Evolutionary conservation across 805 yeast genomes (phyloP), one percentile per base, ranked within the genome.

Genomic region (Priceomyces melissophilus): DNA sequence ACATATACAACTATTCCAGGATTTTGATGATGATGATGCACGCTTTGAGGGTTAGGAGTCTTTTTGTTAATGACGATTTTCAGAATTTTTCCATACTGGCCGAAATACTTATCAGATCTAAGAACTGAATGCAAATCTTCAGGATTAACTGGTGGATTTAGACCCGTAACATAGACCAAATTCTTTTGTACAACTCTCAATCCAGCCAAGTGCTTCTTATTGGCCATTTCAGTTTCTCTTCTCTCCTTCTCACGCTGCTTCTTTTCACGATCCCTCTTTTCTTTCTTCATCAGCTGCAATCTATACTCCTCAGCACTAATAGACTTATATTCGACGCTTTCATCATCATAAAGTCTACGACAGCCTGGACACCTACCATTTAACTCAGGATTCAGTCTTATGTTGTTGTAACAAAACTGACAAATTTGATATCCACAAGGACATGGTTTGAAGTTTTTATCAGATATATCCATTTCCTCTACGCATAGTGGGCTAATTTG

Each of bases 341-440:
- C 95, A 58, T 93, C 99, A 50, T 89, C 96, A 61, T 93, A 93
- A 15, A 83, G 77, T 46, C 99, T 74, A 58, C 99, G 85, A 65
- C 99, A 93, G 1, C 96, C 98, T 1, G 99, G 99, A 67, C 99
- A 93, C 51, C 88, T 79, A 2, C 97, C 98, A 60, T 90, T 90
- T 47, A 91, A 70, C 60, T 93, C 96, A 1, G 97, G 97, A 53
- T 91, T 91, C 49, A 88, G 93, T 49, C 96, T 78, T 55, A 93
- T 93, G 61, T 90, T 91, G 68, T 93, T 93, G 73, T 91, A 93
- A 64, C 99, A 93, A 60, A 93, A 93, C 73, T 91, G 98, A 63
- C 99, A 93, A 43, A 93, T 87, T 62, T 95, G 97, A 58, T 93
- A 93, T 13, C 99, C 99, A 69, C 99, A 93, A 1, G 98, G 98